Conservation (phyloP, 2,329 filamentous ascomycete genomes). For the Chrysoporthe austroafricana region DNA sequence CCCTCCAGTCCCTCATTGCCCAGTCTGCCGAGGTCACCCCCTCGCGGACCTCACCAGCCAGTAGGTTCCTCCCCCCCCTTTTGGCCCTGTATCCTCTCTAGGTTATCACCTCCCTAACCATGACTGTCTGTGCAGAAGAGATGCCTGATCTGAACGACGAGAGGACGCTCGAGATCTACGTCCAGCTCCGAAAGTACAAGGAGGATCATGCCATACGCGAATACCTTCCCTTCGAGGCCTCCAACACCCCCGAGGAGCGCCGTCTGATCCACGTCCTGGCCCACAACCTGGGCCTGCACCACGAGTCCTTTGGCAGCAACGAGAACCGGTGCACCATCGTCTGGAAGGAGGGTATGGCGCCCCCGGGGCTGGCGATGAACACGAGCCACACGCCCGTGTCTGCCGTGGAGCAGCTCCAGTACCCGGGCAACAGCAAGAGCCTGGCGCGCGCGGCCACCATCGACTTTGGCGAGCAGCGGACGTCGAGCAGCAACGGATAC, state of each 20-base stretch:
- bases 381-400: slow-evolving; percentile 58
- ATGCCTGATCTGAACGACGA: slow-evolving; percentile 81
- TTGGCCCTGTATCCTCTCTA: slow-evolving; percentile 1
- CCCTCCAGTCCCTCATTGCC: slow-evolving; percentile 77
- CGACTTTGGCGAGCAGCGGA: slow-evolving; percentile 80
- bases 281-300: slow-evolving; percentile 91
- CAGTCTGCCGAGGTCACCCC: slow-evolving; percentile 64
- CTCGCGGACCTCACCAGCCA: slow-evolving; percentile 50
- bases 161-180: slow-evolving; percentile 84
- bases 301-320: slow-evolving; percentile 85
- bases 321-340: slow-evolving; percentile 64
- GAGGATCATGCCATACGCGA: slow-evolving; percentile 57
- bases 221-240: slow-evolving; percentile 80
- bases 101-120: slow-evolving; percentile 26
- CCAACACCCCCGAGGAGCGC: slow-evolving; percentile 80
- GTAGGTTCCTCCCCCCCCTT: slow-evolving; percentile 39
- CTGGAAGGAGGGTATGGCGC: slow-evolving; percentile 28
- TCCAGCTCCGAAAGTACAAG: slow-evolving; percentile 61
- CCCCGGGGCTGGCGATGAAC: slow-evolving; percentile 77
- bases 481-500: slow-evolving; percentile 67
- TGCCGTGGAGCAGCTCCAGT: slow-evolving; percentile 27
- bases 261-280: slow-evolving; percentile 92
- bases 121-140: slow-evolving; percentile 30
- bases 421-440: slow-evolving; percentile 67
- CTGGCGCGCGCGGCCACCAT: slow-evolving; percentile 96